Percentiles rank a stretch among this genome's conserved stretches.
Evolutionary conservation across 371 early-diverging fungal genomes (phyloP).

Genomic region (Apophysomyces variabilis): DNA sequence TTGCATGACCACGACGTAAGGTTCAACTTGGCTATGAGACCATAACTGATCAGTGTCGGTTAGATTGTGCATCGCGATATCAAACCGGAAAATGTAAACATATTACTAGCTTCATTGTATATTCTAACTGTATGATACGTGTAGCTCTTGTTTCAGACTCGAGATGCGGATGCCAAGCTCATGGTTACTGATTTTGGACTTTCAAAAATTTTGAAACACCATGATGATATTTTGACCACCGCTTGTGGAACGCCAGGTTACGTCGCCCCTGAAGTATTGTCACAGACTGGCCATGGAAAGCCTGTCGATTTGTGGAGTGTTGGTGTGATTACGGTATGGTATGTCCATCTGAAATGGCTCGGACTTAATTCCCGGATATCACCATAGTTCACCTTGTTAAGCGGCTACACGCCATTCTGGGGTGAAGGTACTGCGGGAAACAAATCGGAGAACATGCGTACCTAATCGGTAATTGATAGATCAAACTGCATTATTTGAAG

Average conservation of each 20-base stretch:
- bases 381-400: conserved; percentile 65
- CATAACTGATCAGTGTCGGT: neutral
- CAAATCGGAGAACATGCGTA: conserved; percentile 1
- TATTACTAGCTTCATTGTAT: neutral
- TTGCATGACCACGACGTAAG: conserved; percentile 69
- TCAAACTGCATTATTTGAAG: conserved; percentile 62
- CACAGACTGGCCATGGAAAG: conserved; percentile 62
- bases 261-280: conserved; percentile 85
- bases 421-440: conserved; percentile 39
- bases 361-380: too few relatives aligned
- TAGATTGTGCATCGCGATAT: conserved; percentile 85
- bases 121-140: neutral
- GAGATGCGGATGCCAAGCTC: conserved; percentile 53
- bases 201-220: conserved; percentile 69
- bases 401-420: conserved; percentile 86
- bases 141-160: conserved; percentile 61
- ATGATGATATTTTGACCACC: conserved; percentile 65
- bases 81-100: conserved; percentile 76
- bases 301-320: conserved; percentile 90
- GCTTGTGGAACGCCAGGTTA: conserved; percentile 88
- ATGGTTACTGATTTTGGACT: conserved; percentile 83
- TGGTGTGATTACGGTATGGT: conserved; percentile 78
- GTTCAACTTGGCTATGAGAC: neutral
- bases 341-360: neutral
- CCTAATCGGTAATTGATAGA: conserved; percentile 25